Percentiles rank a stretch among this genome's conserved stretches.
phyloP scores from a whole-genome alignment of 441 rosid genomes.

The Brassica hybrid region DNA sequence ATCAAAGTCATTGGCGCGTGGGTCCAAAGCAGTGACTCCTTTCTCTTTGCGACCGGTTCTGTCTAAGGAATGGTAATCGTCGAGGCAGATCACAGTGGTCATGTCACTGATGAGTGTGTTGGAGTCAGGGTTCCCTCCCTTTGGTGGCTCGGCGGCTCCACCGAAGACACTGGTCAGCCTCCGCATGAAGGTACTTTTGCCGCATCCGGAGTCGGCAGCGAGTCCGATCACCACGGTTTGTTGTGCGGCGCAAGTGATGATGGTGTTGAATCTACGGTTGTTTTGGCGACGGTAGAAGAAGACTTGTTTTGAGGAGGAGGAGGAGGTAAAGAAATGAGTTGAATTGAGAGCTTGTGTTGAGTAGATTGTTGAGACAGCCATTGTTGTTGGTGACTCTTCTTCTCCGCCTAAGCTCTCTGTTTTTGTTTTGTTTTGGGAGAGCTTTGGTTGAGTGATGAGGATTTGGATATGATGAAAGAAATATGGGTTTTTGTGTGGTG shows the following conservation, averaged over 20 bases:
- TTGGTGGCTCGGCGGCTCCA: slow-evolving; percentile 94
- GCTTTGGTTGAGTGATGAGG: slow-evolving; percentile 42
- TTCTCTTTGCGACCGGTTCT: slow-evolving; percentile 86
- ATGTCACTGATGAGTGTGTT: slow-evolving; percentile 95
- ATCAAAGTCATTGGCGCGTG: slow-evolving; percentile 90
- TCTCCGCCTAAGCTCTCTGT: slow-evolving; percentile 44
- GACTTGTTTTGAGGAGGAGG: slow-evolving; percentile 61
- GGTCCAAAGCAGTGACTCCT: slow-evolving; percentile 96
- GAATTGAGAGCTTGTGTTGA: slow-evolving; percentile 73
- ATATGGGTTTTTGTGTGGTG: slow-evolving; percentile 46
- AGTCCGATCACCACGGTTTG: slow-evolving; percentile 83
- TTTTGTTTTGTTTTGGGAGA: slow-evolving; percentile 31
- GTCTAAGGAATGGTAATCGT: slow-evolving; percentile 92
- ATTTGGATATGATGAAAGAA: slow-evolving; percentile 39
- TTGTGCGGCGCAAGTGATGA: slow-evolving; percentile 65
- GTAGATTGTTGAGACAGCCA: slow-evolving; percentile 76
- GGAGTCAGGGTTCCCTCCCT: slow-evolving; percentile 96
- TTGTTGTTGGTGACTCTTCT: slow-evolving; percentile 42
- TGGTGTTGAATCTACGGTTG: slow-evolving; percentile 41
- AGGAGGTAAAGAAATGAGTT: slow-evolving; percentile 65
- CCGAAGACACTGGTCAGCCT: slow-evolving; percentile 94
- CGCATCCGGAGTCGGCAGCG: slow-evolving; percentile 98
- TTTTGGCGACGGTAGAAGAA: slow-evolving; percentile 54
- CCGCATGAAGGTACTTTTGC: slow-evolving; percentile 98
- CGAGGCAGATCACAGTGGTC: slow-evolving; percentile 93